Conservation (phyloP, 2,329 filamentous ascomycete genomes). For the Plectosphaerella cucumerina region DNA sequence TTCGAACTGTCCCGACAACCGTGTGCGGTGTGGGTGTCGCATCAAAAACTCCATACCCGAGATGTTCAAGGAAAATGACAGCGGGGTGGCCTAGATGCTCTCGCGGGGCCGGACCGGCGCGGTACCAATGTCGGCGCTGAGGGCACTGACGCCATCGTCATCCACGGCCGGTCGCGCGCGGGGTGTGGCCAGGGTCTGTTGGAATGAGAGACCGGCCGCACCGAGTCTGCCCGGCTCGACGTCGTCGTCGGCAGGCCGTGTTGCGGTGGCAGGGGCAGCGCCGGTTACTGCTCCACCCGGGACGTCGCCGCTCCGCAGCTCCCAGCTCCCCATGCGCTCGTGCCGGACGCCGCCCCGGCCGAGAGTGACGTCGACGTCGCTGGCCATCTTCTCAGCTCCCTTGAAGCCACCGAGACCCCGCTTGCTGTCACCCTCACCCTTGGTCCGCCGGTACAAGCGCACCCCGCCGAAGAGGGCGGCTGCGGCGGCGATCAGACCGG, state of each 20-base stretch:
- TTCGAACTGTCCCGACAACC: too few relatives aligned
- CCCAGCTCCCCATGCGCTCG: slow-evolving; percentile 47
- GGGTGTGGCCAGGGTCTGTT: not conserved
- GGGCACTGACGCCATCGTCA: slow-evolving; percentile 29
- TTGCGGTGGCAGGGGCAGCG: slow-evolving; percentile 2
- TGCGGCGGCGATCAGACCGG: slow-evolving; percentile 25
- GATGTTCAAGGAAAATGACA: not conserved
- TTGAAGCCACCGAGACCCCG: slow-evolving; percentile 34
- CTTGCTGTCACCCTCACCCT: slow-evolving; percentile 7
- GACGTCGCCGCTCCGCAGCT: slow-evolving; percentile 26
- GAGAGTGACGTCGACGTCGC: slow-evolving; percentile 38
- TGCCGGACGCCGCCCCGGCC: slow-evolving; percentile 33
- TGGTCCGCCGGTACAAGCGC: slow-evolving; percentile 20
- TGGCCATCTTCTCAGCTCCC: slow-evolving; percentile 37
- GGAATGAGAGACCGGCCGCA: not conserved
- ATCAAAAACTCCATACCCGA: not conserved
- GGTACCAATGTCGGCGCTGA: slow-evolving; percentile 17
- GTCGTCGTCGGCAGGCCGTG: slow-evolving; percentile 3
- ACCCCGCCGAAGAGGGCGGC: slow-evolving; percentile 28
- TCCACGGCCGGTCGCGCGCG: slow-evolving; percentile 19
- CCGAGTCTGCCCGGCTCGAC: slow-evolving; percentile 7
- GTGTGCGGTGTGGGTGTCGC: too few relatives aligned
- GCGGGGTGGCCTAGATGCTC: slow-evolving; percentile 22
- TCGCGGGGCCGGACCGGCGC: slow-evolving; percentile 33
- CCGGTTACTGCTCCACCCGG: not conserved